Percentiles rank a stretch among this genome's conserved stretches.
Conservation (phyloP, 208 protist genomes). For the Tritrichomonas foetus region DNA sequence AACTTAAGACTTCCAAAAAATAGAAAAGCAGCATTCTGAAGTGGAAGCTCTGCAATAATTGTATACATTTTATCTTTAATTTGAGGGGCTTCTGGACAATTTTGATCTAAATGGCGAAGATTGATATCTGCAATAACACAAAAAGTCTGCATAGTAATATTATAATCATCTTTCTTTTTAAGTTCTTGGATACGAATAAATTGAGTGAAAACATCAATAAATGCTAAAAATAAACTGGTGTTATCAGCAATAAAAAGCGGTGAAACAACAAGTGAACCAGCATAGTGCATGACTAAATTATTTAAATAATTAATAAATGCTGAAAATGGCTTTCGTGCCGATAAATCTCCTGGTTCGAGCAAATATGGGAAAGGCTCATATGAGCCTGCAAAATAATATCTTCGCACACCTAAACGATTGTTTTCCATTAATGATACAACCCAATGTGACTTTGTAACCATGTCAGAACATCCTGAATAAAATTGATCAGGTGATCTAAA, state of each 20-base stretch:
- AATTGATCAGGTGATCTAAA: not conserved
- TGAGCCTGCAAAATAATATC: not conserved
- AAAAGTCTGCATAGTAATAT: not conserved
- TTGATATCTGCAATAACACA: too few species aligned
- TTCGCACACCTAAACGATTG: not conserved
- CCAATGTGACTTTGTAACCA: not conserved
- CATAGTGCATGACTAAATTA: not conserved
- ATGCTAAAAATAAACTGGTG: not conserved
- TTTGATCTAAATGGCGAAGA: too few species aligned
- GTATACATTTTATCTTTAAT: too few species aligned
- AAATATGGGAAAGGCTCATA: not conserved
- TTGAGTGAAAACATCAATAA: not conserved
- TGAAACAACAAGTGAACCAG: not conserved
- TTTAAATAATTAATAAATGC: not conserved
- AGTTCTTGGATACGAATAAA: not conserved
- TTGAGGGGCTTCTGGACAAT: too few species aligned
- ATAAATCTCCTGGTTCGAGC: too few species aligned
- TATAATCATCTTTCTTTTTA: not conserved
- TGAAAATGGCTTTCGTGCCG: not conserved
- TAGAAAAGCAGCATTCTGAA: too few species aligned
- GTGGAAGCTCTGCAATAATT: too few species aligned
- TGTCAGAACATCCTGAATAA: not conserved
- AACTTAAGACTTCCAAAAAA: too few species aligned
- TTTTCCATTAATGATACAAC: not conserved
- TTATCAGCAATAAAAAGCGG: not conserved